Percentiles rank a stretch among this genome's conserved stretches.
These are phyloP conservation scores for Globisporangium heterothallicum DNA, from an alignment of 352 stramenopile genomes.

Conservation along the genomic window DNA sequence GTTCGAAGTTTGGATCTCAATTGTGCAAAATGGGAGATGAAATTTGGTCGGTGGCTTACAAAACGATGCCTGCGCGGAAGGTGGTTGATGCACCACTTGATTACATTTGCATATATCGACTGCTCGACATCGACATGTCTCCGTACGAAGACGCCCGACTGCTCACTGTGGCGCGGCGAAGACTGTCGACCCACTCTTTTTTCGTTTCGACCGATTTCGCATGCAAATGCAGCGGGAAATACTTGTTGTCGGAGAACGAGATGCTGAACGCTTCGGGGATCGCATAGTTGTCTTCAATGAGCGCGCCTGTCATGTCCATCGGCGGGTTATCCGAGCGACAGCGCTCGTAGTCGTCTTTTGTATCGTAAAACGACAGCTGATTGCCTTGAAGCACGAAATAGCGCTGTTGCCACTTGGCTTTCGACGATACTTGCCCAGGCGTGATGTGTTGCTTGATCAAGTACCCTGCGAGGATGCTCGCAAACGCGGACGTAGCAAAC, in stretches of 20 bases:
- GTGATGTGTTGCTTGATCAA: constrained; percentile 81
- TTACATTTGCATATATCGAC: constrained; percentile 35
- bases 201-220: constrained; percentile 76
- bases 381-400: constrained; percentile 83
- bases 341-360: constrained; percentile 84
- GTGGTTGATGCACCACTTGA: not conserved
- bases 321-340: constrained; percentile 71
- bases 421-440: constrained; percentile 28
- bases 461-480: constrained; percentile 72
- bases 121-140: constrained; percentile 11
- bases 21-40: not conserved
- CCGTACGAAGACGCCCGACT: constrained; percentile 16
- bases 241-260: constrained; percentile 73
- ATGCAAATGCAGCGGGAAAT: constrained; percentile 77
- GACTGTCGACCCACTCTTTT: constrained; percentile 72
- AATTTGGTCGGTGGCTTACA: constrained; percentile 2
- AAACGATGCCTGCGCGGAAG: too few relatives aligned
- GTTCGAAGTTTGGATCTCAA: too few relatives aligned
- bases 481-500: constrained; percentile 65
- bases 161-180: constrained; percentile 48
- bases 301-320: constrained; percentile 72
- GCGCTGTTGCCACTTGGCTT: constrained; percentile 80
- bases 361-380: constrained; percentile 80
- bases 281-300: constrained; percentile 72
- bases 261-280: constrained; percentile 79